These are phyloP conservation scores for Coemansia interrupta DNA, from an alignment of 192 early-diverging fungal genomes.

Conservation along the genomic window DNA sequence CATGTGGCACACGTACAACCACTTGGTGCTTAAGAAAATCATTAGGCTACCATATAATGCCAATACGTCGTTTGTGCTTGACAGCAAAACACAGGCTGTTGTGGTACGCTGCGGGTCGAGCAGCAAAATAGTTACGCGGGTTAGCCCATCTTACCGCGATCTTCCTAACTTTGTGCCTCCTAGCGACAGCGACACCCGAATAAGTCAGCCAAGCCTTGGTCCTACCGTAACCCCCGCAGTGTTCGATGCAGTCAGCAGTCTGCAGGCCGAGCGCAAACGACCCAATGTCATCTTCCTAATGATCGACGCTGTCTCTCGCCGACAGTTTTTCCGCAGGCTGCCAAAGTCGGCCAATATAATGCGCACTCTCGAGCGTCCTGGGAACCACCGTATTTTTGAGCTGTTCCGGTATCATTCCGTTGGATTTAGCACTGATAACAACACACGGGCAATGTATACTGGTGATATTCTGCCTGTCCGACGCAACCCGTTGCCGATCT, in stretches of 20 bases:
- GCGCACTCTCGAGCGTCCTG: conserved; percentile 26
- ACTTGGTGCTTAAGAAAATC: conserved; percentile 30
- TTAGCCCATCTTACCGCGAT: conserved; percentile 22
- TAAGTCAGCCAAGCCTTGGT: neutral
- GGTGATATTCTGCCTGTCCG: conserved; percentile 30
- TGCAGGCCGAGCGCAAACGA: conserved; percentile 4
- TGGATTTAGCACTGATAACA: conserved; percentile 55
- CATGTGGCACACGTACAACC: conserved; percentile 50
- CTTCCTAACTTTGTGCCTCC: conserved; percentile 18
- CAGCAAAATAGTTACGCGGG: conserved; percentile 35
- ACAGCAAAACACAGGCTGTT: conserved; percentile 43
- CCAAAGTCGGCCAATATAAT: conserved; percentile 44
- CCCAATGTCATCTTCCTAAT: conserved; percentile 57
- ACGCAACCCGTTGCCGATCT: conserved; percentile 50
- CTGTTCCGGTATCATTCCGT: conserved; percentile 56
- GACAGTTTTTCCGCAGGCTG: conserved; percentile 57
- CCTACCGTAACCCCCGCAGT: neutral
- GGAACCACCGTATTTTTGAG: conserved; percentile 38
- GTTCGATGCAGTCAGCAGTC: neutral
- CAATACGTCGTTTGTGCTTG: conserved; percentile 24
- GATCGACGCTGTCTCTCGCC: conserved; percentile 54
- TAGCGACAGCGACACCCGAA: conserved; percentile 25
- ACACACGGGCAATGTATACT: conserved; percentile 51
- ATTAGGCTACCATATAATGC: conserved; percentile 17
- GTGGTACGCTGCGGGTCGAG: conserved; percentile 50